Evolutionary conservation across 2,329 filamentous ascomycete species (phyloP).

Genomic region (Fusarium subtropicale): DNA sequence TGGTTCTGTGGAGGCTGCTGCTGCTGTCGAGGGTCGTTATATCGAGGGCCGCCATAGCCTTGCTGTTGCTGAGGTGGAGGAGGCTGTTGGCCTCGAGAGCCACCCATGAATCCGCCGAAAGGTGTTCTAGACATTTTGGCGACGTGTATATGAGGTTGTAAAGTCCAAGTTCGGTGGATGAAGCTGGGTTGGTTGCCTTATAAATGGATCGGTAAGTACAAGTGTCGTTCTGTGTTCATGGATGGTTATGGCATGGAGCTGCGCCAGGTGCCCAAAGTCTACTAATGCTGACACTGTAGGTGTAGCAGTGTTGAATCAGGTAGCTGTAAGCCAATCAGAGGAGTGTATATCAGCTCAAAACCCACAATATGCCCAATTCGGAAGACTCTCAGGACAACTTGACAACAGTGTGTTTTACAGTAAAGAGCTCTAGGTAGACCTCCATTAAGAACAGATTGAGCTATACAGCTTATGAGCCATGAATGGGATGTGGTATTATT

Average conservation of each 20-base stretch:
- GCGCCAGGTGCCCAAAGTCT: slow-evolving; percentile 6
- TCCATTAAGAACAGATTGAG: neutral
- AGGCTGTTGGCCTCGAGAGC: slow-evolving; percentile 45
- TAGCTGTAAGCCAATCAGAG: neutral
- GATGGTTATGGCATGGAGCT: slow-evolving; percentile 1
- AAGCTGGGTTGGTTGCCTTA: slow-evolving; percentile 1
- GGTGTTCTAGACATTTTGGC: slow-evolving; percentile 50
- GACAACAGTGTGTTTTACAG: neutral
- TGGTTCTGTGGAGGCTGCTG: slow-evolving; percentile 31
- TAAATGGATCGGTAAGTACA: slow-evolving; percentile 21
- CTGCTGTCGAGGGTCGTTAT: slow-evolving; percentile 44
- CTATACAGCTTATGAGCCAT: neutral
- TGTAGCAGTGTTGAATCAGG: slow-evolving; percentile 5
- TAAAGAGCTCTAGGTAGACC: neutral
- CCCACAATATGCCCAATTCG: neutral
- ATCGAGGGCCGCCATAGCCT: slow-evolving; percentile 46
- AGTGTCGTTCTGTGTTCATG: slow-evolving; percentile 13
- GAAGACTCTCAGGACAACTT: neutral
- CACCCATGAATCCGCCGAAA: slow-evolving; percentile 46
- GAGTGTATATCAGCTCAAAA: rapidly evolving
- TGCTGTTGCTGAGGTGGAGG: slow-evolving; percentile 52
- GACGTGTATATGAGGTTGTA: slow-evolving; percentile 3
- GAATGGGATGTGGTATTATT: neutral
- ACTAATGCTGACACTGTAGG: slow-evolving; percentile 24
- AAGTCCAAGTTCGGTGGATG: neutral